phyloP scores from a whole-genome alignment of 371 early-diverging fungal species.

The Hamiltosporidium tvaerminnensis region DNA sequence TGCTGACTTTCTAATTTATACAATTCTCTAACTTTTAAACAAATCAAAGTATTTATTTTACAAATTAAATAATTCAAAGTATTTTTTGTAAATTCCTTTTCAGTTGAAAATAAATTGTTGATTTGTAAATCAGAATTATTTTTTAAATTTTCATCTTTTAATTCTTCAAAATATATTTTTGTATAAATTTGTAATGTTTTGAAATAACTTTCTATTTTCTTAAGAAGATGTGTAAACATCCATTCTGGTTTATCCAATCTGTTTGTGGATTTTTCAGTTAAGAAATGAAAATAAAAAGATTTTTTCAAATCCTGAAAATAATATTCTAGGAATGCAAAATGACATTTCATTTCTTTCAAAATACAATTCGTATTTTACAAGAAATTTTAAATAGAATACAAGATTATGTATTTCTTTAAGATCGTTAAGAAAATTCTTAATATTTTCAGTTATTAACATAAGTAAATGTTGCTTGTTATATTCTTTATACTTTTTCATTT shows the following conservation, averaged over 20 bases:
- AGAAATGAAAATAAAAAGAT: slow-evolving; percentile 32
- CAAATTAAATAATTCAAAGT: slow-evolving; percentile 10
- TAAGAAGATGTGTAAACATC: slow-evolving; percentile 43
- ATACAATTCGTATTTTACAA: slow-evolving; percentile 23
- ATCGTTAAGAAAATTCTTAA: slow-evolving; percentile 6
- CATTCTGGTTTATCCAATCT: slow-evolving; percentile 54
- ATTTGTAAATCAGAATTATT: not conserved
- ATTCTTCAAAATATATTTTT: no score
- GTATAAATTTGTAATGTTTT: not conserved
- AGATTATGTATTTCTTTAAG: slow-evolving; percentile 30
- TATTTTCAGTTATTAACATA: no score
- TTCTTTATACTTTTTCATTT: no score
- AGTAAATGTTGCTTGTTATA: no score
- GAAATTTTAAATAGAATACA: slow-evolving; percentile 30
- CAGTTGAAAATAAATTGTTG: no score
- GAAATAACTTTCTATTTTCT: slow-evolving; percentile 14
- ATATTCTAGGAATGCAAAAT: slow-evolving; percentile 15
- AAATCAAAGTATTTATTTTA: slow-evolving; percentile 21
- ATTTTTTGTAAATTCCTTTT: no score
- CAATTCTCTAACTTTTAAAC: slow-evolving; percentile 37
- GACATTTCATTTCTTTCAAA: slow-evolving; percentile 23
- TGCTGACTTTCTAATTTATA: slow-evolving; percentile 25
- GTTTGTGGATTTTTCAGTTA: slow-evolving; percentile 48
- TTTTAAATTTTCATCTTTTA: no score
- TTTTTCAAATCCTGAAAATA: slow-evolving; percentile 16